phyloP scores from a whole-genome alignment of 371 early-diverging fungal species.

The Mortierella sp. region DNA sequence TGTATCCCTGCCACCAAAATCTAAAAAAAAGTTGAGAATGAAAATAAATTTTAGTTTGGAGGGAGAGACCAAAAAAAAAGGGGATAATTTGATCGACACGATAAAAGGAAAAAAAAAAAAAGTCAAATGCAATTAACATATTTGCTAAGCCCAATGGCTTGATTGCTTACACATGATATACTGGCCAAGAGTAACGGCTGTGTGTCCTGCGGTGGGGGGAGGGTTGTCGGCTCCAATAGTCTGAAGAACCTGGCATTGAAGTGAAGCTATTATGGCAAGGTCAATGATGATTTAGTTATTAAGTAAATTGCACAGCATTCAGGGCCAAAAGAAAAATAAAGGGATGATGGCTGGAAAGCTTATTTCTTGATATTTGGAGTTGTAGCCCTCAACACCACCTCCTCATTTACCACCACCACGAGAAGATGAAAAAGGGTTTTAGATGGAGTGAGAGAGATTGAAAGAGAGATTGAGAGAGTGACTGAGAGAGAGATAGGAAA shows the following conservation, averaged over 20 bases:
- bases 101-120: not conserved
- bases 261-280: conserved; percentile 16
- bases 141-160: not conserved
- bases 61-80: not conserved
- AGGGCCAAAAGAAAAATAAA: conserved; percentile 9
- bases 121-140: too few relatives aligned
- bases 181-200: conserved; percentile 51
- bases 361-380: too few relatives aligned
- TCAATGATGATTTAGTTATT: not conserved
- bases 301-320: too few relatives aligned
- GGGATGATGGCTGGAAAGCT: too few relatives aligned
- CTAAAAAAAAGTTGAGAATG: conserved; percentile 24
- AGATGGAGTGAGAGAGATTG: too few relatives aligned
- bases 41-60: not conserved
- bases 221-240: conserved; percentile 34
- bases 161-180: conserved; percentile 52
- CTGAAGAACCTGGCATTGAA: conserved; percentile 35
- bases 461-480: too few relatives aligned
- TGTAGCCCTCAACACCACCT: too few relatives aligned
- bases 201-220: conserved; percentile 41
- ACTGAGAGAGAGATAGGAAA: too few relatives aligned
- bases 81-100: too few relatives aligned
- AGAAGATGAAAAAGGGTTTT: too few relatives aligned
- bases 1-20: conserved; percentile 54
- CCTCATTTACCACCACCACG: too few relatives aligned